These are phyloP conservation scores for Fusarium circinatum DNA, from an alignment of 2,329 filamentous ascomycete species.

Conservation along the genomic window DNA sequence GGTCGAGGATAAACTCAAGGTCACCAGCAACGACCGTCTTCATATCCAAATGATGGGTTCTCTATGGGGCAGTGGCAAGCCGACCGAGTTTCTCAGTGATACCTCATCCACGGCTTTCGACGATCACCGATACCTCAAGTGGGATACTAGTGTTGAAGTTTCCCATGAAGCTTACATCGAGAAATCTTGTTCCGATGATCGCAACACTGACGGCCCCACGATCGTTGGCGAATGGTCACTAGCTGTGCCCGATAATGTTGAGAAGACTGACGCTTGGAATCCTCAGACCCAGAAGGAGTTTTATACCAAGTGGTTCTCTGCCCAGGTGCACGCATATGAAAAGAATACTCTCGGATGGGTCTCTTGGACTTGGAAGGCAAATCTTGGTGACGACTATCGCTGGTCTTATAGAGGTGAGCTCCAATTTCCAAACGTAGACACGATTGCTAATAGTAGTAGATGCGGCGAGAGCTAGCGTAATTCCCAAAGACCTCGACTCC, in stretches of 20 bases:
- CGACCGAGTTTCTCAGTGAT: constrained; percentile 56
- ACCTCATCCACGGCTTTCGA: constrained; percentile 62
- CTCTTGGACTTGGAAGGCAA: constrained; percentile 42
- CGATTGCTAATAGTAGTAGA: constrained; percentile 14
- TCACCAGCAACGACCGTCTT: constrained; percentile 56
- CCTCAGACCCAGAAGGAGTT: constrained; percentile 36
- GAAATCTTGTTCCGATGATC: constrained; percentile 60
- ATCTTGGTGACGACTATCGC: constrained; percentile 40
- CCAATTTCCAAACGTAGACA: neutral
- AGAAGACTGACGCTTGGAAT: constrained; percentile 52
- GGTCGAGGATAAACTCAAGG: constrained; percentile 55
- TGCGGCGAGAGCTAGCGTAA: constrained; percentile 36
- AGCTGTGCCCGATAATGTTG: constrained; percentile 58
- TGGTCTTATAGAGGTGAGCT: constrained; percentile 42
- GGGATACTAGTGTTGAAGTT: constrained; percentile 49
- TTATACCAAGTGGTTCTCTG: constrained; percentile 42
- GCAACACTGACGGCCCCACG: constrained; percentile 52
- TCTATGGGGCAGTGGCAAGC: constrained; percentile 66
- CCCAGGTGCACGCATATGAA: constrained; percentile 41
- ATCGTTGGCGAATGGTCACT: constrained; percentile 70
- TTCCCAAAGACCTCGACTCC: constrained; percentile 32
- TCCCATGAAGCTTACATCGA: constrained; percentile 56
- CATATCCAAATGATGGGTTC: constrained; percentile 63
- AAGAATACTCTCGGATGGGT: constrained; percentile 38
- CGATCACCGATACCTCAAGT: constrained; percentile 70